phyloP scores from a whole-genome alignment of 768 basidiomycete genomes.

The Mycena metata region DNA sequence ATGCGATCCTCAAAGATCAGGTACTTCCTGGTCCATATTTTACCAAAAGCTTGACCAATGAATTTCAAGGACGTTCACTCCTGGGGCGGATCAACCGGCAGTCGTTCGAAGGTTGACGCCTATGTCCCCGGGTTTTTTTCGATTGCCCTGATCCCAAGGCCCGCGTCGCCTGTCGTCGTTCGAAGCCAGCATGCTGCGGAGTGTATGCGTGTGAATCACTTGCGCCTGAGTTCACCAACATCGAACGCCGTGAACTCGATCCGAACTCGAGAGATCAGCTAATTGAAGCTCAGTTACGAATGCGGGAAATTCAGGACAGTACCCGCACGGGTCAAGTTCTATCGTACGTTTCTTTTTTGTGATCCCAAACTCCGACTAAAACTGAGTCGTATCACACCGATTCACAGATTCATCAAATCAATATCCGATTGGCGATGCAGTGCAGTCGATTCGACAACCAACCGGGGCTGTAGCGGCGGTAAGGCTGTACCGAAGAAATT shows the following conservation, averaged over 20 bases:
- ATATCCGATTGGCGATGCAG: conserved; percentile 24
- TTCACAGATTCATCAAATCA: conserved; percentile 21
- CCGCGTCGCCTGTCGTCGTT: conserved; percentile 7
- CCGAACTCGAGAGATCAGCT: conserved; percentile 23
- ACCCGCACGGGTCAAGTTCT: conserved; percentile 17
- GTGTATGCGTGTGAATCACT: conserved; percentile 14
- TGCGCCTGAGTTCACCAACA: conserved; percentile 9
- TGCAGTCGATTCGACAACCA: conserved; percentile 14
- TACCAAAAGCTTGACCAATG: conserved; percentile 2
- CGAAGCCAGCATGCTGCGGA: conserved; percentile 17
- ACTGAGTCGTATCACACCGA: conserved; percentile 10
- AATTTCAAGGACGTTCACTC: conserved; percentile 21
- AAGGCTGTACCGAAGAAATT: conserved; percentile 21
- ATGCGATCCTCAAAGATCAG: conserved; percentile 21
- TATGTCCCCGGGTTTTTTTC: conserved; percentile 17
- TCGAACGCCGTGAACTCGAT: conserved; percentile 23
- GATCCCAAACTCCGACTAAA: conserved; percentile 3
- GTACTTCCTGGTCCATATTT: not conserved
- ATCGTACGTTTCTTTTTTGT: conserved; percentile 10
- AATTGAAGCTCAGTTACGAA: conserved; percentile 15
- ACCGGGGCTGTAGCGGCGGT: conserved; percentile 8
- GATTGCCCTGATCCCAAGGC: conserved; percentile 2
- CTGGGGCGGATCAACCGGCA: conserved; percentile 14
- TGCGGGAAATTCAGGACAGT: conserved; percentile 19
- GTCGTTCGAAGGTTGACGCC: conserved; percentile 9